A percentile compares a stretch with the other conserved stretches of the same genome.
Conservation (phyloP, 2,329 filamentous ascomycete genomes). For the Fusarium sp. region DNA sequence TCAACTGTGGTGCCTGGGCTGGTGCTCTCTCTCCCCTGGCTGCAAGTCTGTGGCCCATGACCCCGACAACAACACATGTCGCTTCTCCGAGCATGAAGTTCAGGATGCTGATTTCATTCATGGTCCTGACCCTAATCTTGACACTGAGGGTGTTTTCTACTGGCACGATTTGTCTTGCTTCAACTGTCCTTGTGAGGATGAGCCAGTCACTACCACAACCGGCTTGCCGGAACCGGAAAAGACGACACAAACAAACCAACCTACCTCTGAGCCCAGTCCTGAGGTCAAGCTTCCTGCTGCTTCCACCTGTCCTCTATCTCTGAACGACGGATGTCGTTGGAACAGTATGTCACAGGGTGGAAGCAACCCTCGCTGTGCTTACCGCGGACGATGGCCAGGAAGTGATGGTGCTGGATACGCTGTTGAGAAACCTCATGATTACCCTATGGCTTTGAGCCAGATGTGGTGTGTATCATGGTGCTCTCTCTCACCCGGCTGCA, state of each 20-base stretch:
- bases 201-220: not conserved
- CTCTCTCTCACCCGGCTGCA: conserved; percentile 6
- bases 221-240: not conserved
- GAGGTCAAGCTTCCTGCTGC: conserved; percentile 2
- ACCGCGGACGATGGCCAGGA: conserved; percentile 16
- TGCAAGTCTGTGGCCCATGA: conserved; percentile 5
- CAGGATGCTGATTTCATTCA: conserved; percentile 11
- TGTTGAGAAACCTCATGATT: conserved; percentile 10
- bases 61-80: not conserved
- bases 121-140: not conserved
- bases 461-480: conserved; percentile 24
- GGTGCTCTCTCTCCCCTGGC: conserved; percentile 5
- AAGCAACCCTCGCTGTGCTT: not conserved
- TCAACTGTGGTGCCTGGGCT: conserved; percentile 21
- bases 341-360: conserved; percentile 7
- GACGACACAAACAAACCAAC: not conserved
- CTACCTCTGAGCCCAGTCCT: not conserved
- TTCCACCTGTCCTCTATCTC: conserved; percentile 8
- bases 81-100: conserved; percentile 10
- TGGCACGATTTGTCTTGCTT: conserved; percentile 26
- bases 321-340: conserved; percentile 2
- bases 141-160: conserved; percentile 16
- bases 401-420: conserved; percentile 6
- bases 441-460: conserved; percentile 14
- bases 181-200: conserved; percentile 15